These are phyloP conservation scores for Macroventuria anomochaeta DNA, from an alignment of 2,329 filamentous ascomycete species.

Conservation along the genomic window DNA sequence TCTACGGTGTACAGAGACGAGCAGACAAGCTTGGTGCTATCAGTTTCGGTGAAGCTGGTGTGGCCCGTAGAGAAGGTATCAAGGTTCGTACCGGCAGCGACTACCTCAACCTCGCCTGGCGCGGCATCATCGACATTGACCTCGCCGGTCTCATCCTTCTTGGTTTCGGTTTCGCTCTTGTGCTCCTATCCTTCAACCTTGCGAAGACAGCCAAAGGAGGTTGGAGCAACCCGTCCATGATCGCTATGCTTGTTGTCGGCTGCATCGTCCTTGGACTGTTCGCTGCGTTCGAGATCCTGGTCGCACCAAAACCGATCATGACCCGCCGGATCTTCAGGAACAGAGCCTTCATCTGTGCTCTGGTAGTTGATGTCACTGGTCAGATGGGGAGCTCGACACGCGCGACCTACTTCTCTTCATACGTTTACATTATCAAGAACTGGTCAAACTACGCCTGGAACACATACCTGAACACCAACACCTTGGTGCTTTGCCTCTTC, in stretches of 20 bases:
- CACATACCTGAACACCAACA: background rate
- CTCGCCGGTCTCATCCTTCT: background rate
- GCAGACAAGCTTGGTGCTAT: slow-evolving; percentile 1
- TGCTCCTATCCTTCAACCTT: background rate
- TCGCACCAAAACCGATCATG: background rate
- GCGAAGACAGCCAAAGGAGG: background rate
- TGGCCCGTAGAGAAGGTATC: background rate
- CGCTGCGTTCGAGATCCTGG: background rate
- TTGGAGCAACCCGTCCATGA: background rate
- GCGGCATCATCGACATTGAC: background rate
- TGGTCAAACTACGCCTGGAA: slow-evolving; percentile 1
- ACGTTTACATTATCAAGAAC: slow-evolving; percentile 1
- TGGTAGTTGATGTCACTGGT: background rate
- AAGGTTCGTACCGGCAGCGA: background rate
- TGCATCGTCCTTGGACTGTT: background rate
- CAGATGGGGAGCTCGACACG: slow-evolving; percentile 1
- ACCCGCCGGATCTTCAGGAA: background rate
- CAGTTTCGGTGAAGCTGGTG: background rate
- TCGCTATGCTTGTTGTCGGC: background rate
- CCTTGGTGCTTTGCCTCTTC: slow-evolving; percentile 1
- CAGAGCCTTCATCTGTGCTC: background rate
- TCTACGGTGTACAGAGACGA: background rate
- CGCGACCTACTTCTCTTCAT: slow-evolving; percentile 1
- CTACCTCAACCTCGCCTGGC: slow-evolving; percentile 1
- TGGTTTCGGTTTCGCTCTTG: background rate